Base-by-base conservation (phyloP, 176 grass and related monocot genomes). In the Oryza officinalis region DNA sequence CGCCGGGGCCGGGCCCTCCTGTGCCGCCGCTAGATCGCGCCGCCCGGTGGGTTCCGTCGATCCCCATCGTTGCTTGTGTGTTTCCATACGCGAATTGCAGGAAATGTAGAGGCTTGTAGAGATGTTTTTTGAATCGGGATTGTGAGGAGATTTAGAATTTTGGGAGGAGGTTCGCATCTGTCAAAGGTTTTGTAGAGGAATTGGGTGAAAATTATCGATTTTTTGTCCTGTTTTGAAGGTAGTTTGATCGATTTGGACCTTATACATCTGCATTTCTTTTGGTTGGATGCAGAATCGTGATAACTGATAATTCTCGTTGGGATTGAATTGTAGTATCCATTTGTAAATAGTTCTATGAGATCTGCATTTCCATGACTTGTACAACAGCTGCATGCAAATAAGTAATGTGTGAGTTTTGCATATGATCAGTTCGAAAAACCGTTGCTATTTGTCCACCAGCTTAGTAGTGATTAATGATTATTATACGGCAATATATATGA, bases 1-100 rank as follows among this genome's bases (percentile, higher is more conserved):
- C 27, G 27, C 2, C 60, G 35, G 50, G 2, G 65, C 67, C 14
- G 27, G 25, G 59, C 31, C 47, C 40, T 64, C 61, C 26, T 66
- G 2, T 15, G 35, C 67, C 32, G 4, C 18, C 5, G 4, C 65
- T 49, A 81, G 87, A 76, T 72, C 78, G 65, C 69, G 72, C 72
- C 63, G 74, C 64, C 23, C 11, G 30, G 82, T 86, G 57, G 75
- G 89, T 69, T 4, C 38, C 45, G 70, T 52, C 5, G 31, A 76
- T 84, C 45, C 77, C 26, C 0, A 32, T 59, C 2, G 31, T 38
- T 6, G 12, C 32, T 50, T 77, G 8, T 20, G 3, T 14, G 17
- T 30, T 1, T 32, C 10, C 15, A 31, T 26, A 49, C 22, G 35
- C 57, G 79, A 59, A 26, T 77, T 26, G 26, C 13, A 18, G 27